Percentiles rank a stretch among this genome's conserved stretches.
Conservation (phyloP, 352 stramenopile species). For the Pilasporangium apinafurcum region DNA sequence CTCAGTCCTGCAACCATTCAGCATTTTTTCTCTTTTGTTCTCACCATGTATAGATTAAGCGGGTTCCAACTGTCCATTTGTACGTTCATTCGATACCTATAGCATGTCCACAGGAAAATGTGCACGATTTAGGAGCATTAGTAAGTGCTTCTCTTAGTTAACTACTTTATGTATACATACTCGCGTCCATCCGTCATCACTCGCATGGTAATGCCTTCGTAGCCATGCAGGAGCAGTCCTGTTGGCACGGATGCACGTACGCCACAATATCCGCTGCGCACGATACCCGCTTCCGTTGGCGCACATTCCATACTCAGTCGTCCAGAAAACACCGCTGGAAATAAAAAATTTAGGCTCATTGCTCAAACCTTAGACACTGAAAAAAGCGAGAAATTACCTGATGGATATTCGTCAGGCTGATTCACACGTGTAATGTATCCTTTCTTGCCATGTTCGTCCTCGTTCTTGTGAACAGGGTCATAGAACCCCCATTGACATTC, state of each 20-base stretch:
- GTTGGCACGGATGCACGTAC: constrained; percentile 55
- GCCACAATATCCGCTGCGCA: constrained; percentile 82
- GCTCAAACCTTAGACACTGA: background rate
- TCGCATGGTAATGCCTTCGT: constrained; percentile 80
- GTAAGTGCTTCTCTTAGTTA: too few relatives aligned
- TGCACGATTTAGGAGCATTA: too few relatives aligned
- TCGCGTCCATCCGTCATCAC: constrained; percentile 83
- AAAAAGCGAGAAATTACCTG: constrained; percentile 17
- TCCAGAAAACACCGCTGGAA: constrained; percentile 65
- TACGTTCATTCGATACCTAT: constrained; percentile 72
- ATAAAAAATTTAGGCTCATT: background rate
- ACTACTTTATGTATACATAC: constrained; percentile 14
- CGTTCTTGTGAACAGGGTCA: constrained; percentile 9
- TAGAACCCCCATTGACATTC: constrained; percentile 71
- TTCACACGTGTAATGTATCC: constrained; percentile 35
- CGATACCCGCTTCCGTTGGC: constrained; percentile 66
- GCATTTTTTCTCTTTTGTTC: too few relatives aligned
- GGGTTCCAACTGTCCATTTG: constrained; percentile 87
- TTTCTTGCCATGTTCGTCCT: constrained; percentile 14
- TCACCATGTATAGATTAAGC: constrained; percentile 82
- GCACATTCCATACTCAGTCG: constrained; percentile 65
- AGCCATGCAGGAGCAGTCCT: constrained; percentile 61
- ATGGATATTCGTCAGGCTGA: constrained; percentile 41
- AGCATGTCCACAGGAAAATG: background rate
- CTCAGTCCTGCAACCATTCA: too few relatives aligned